Conservation (phyloP, 495 filamentous ascomycete species). For the Xylaria nigripes region DNA sequence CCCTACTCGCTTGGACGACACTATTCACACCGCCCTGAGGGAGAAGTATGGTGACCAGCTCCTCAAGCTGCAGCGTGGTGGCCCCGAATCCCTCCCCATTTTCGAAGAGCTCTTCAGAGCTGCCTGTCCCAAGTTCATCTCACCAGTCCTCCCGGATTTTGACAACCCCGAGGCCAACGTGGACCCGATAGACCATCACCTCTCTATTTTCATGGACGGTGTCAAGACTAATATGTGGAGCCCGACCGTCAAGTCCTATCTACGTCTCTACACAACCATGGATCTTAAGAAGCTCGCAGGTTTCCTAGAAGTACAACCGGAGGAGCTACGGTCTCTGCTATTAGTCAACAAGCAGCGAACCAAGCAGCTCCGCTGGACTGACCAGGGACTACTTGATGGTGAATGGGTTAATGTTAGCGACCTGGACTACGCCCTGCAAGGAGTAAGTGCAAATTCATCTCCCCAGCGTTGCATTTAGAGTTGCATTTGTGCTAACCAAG, state of each 20-base stretch:
- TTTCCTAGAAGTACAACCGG: slow-evolving; percentile 89
- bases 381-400: slow-evolving; percentile 81
- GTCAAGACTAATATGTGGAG: slow-evolving; percentile 95
- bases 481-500: slow-evolving; percentile 20
- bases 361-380: slow-evolving; percentile 90
- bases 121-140: slow-evolving; percentile 99
- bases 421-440: slow-evolving; percentile 93
- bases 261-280: slow-evolving; percentile 99
- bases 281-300: slow-evolving; percentile 96
- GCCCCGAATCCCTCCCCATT: slow-evolving; percentile 85
- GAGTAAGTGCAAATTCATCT: slow-evolving; percentile 43
- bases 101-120: slow-evolving; percentile 95
- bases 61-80: slow-evolving; percentile 86
- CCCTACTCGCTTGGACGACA: slow-evolving; percentile 93
- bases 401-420: slow-evolving; percentile 86
- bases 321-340: slow-evolving; percentile 82
- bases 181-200: slow-evolving; percentile 95
- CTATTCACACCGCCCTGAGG: slow-evolving; percentile 92
- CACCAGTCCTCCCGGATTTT: slow-evolving; percentile 91
- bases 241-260: slow-evolving; percentile 92
- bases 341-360: slow-evolving; percentile 97
- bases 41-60: slow-evolving; percentile 99
- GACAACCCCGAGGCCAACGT: slow-evolving; percentile 89
- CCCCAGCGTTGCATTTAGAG: slow-evolving; percentile 1
- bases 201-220: slow-evolving; percentile 97